These are phyloP conservation scores for Somion occarium DNA, from an alignment of 1,284 basidiomycete species.

Conservation along the genomic window DNA sequence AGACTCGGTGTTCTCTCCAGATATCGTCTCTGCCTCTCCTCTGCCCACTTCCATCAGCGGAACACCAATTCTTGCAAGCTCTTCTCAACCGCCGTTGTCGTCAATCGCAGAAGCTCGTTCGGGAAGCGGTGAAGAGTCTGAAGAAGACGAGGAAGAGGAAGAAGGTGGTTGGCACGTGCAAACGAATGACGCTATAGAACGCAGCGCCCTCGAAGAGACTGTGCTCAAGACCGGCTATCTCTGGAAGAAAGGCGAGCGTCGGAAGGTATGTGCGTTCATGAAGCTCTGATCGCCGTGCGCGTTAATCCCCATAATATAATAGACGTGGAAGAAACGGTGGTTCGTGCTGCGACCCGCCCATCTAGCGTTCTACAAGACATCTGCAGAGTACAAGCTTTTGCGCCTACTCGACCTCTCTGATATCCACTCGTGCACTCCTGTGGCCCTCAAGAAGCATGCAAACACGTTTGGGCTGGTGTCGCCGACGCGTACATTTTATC, in stretches of 20 bases:
- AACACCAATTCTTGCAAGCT: conserved; percentile 17
- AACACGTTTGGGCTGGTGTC: conserved; percentile 94
- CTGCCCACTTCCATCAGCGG: conserved; percentile 14
- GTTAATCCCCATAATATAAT: conserved; percentile 10
- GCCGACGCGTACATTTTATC: conserved; percentile 88
- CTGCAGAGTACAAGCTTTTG: conserved; percentile 88
- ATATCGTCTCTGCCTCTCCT: conserved; percentile 37
- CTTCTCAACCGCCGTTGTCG: conserved; percentile 49
- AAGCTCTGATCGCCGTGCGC: conserved; percentile 5
- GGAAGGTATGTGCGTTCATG: conserved; percentile 65
- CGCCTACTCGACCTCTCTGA: conserved; percentile 86
- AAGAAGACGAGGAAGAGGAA: conserved; percentile 59
- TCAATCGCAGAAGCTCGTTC: conserved; percentile 71
- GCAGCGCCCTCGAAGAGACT: conserved; percentile 57
- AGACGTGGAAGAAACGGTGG: conserved; percentile 99
- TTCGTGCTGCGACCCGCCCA: conserved; percentile 92
- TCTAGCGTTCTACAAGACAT: conserved; percentile 96
- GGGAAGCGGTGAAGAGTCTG: conserved; percentile 71
- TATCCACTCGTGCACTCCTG: conserved; percentile 87
- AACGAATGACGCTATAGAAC: conserved; percentile 17
- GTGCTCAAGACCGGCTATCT: conserved; percentile 61
- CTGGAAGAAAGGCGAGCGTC: conserved; percentile 66
- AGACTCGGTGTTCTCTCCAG: conserved; percentile 63
- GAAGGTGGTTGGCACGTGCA: conserved; percentile 59
- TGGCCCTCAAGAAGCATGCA: conserved; percentile 86